Evolutionary conservation across 2,329 filamentous ascomycete genomes (phyloP), one percentile per base, ranked within the genome.

Genomic region (Cladosporium halotolerans): DNA sequence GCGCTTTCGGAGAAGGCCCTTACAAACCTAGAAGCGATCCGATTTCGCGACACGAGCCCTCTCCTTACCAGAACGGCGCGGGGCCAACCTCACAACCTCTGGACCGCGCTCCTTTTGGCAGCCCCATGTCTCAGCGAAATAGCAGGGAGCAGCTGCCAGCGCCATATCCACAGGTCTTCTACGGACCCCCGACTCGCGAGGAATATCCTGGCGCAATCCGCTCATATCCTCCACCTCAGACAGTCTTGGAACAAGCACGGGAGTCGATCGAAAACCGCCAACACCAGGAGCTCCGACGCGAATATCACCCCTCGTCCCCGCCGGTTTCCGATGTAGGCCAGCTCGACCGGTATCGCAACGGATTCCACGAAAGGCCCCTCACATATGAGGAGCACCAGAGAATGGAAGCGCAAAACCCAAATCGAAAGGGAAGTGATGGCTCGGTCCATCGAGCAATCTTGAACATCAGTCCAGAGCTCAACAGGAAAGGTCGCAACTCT

Each of bases 401-500:
- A 52, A 78, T 72, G 62, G 80, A 82, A 46, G 76, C 80, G 32
- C 78, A 80, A 49, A 28, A 32, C 13, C 36, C 36, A 6, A 39
- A 53, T 16, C 60, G 63, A 31, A 67, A 67, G 48, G 64, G 62
- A 46, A 66, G 63, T 45, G 66, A 67, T 33, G 58, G 63, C 9
- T 60, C 83, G 77, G 55, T 60, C 1, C 63, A 64, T 38, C 78
- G 87, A 57, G 84, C 81, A 36, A 76, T 95, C 41, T 75, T 96
- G n/a, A 84, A 83, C 3, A 79, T 95, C 9, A 78, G 80, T 41
- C 72, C 76, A 11, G 89, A 95, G 62, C 85, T 88, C 54, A 84
- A 85, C 55, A 90, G 89, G 64, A 83, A 89, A 50, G 91, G 91
- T 1, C 84, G 91, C 45, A 79, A 89, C 38, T 96, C 92, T 8